Evolutionary conservation across 176 grass and related monocot species (phyloP).

Genomic region (Canna indica): DNA sequence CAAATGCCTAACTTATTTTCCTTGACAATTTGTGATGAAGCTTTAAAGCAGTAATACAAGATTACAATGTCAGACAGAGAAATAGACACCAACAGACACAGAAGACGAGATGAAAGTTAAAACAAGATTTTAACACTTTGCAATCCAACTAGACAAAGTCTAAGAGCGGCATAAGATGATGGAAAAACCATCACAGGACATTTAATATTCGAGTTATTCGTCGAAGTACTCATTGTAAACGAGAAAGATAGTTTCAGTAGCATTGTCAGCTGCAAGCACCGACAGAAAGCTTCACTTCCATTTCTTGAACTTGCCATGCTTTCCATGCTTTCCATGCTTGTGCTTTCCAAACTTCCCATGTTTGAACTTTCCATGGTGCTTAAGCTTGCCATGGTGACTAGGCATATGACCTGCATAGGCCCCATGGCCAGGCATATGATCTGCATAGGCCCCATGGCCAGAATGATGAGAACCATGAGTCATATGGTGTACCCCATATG

Average conservation of each 20-base stretch:
- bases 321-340: not conserved
- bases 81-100: too few species aligned
- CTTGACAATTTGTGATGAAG: too few species aligned
- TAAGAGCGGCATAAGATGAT: too few species aligned
- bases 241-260: not conserved
- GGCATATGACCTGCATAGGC: not conserved
- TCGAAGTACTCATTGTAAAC: not conserved
- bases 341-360: conserved; percentile 1
- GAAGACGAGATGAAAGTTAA: too few species aligned
- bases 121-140: too few species aligned
- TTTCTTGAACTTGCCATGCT: not conserved
- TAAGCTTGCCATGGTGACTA: not conserved
- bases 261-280: not conserved
- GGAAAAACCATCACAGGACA: not conserved
- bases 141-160: too few species aligned
- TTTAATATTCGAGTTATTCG: not conserved
- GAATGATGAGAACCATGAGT: not conserved
- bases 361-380: not conserved
- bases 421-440: not conserved
- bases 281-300: not conserved
- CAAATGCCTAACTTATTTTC: too few species aligned
- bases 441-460: not conserved
- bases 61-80: too few species aligned
- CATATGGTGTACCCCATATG: conserved; percentile 4
- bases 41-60: too few species aligned